Evolutionary conservation across 148 eudicot genomes (phyloP).

Genomic region (Rhododendron vialii): DNA sequence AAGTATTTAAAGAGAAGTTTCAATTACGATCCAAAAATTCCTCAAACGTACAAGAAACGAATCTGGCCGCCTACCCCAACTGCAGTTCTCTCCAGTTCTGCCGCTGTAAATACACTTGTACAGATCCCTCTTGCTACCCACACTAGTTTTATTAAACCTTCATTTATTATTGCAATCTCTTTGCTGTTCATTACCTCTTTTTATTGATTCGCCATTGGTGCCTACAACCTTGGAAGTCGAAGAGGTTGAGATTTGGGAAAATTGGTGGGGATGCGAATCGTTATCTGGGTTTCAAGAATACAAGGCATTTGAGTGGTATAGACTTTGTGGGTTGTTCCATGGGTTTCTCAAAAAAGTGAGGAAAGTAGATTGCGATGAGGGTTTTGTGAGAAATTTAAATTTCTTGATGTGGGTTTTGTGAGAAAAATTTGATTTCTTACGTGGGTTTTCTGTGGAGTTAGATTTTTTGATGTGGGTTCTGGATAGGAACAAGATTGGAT

Average conservation of each 20-base stretch:
- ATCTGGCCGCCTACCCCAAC: constrained; percentile 6
- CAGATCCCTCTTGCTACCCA: constrained; percentile 2
- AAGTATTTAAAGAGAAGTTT: not conserved
- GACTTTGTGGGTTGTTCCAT: constrained; percentile 6
- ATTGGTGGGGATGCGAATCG: constrained; percentile 12
- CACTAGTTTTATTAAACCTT: not conserved
- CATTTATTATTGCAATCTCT: constrained; percentile 8
- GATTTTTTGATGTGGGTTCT: constrained; percentile 8
- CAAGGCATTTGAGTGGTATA: constrained; percentile 5
- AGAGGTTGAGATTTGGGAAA: not conserved
- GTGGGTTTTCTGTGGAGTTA: too few species aligned
- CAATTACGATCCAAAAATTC: constrained; percentile 15
- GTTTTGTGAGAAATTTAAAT: constrained; percentile 16
- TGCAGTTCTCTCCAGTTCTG: constrained; percentile 1
- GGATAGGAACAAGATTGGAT: constrained; percentile 1
- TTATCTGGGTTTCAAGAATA: constrained; percentile 12
- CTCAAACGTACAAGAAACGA: constrained; percentile 13
- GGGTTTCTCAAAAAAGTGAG: constrained; percentile 23
- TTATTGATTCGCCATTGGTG: not conserved
- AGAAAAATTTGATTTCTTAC: not conserved
- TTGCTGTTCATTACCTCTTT: not conserved
- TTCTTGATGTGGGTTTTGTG: constrained; percentile 24
- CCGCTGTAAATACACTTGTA: not conserved
- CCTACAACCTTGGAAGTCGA: constrained; percentile 3
- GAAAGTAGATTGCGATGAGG: constrained; percentile 20